Evolutionary conservation across 495 filamentous ascomycete species (phyloP), one percentile per base, ranked within the genome.

Genomic region (Xylaria curta): DNA sequence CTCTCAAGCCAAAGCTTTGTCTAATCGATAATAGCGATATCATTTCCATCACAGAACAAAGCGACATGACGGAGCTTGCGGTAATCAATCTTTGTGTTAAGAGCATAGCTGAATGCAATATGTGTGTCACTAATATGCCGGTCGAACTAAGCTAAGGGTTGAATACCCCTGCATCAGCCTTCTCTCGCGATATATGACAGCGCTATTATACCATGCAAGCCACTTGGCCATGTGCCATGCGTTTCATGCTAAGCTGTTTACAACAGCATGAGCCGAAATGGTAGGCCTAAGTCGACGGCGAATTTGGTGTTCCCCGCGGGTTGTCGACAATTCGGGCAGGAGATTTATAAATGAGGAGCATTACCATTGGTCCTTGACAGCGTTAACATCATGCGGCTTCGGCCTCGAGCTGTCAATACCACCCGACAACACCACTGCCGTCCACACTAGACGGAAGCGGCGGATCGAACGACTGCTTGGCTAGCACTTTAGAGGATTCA

Each of bases 301-400:
- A 36, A 26, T 24, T 13, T 19, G n/a, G 40, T 42, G 28, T 46
- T 70, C 47, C 47, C 44, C 12, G 7, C 56, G 21, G 33, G 7
- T 31, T 31, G 12, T 70, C n/a, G 58, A 70, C 56, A 47, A 62
- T 62, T 70, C 40, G 56, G 58, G 58, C 58, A 53, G 58, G 46
- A 62, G 68, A 70, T 62, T 53, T 15, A 53, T 64, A 46, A 54
- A 56, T 33, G 36, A 49, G 46, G 46, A 13, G 21, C 46, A 24
- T 64, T 33, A 46, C 40, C 10, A 64, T 70, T 54, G 68, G 68
- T 49, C 24, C 53, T 64, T 51, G 3, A 28, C 36, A 53, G 44
- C 24, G 24, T 64, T 10, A 15, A 36, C 46, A 28, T 61, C 33
- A 56, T 42, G 65, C 47, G 21, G 9, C 36, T 51, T 56, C 36